Evolutionary conservation across 2,329 filamentous ascomycete species (phyloP).

Genomic region (Tothia fuscella): DNA sequence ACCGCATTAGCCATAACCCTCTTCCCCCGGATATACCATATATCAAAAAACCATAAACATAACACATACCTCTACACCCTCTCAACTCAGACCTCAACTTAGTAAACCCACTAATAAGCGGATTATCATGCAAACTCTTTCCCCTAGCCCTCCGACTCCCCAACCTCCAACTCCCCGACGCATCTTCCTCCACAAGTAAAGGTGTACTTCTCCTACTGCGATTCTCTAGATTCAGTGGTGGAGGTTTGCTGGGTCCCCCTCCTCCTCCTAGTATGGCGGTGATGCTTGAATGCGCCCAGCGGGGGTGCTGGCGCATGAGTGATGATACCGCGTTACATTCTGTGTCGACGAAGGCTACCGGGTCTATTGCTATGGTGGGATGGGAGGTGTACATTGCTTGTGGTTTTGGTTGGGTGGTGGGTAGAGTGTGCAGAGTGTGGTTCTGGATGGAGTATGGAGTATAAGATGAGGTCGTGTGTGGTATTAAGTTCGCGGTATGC

Average conservation of each 20-base stretch:
- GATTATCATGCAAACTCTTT: slow-evolving; percentile 95
- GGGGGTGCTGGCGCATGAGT: slow-evolving; percentile 93
- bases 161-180: slow-evolving; percentile 72
- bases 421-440: no score
- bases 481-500: no score
- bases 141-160: slow-evolving; percentile 88
- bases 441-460: no score
- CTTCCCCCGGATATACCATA: no score
- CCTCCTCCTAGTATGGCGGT: slow-evolving; percentile 83
- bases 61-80: slow-evolving; percentile 57
- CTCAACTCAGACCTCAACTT: slow-evolving; percentile 80
- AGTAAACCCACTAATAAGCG: slow-evolving; percentile 88
- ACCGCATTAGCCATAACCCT: slow-evolving; percentile 1
- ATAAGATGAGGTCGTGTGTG: no score
- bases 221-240: slow-evolving; percentile 32
- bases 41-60: neutral
- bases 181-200: slow-evolving; percentile 28
- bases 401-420: neutral
- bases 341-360: slow-evolving; percentile 85
- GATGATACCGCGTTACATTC: slow-evolving; percentile 99
- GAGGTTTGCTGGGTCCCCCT: no score
- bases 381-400: slow-evolving; percentile 3
- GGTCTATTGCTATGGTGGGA: slow-evolving; percentile 59
- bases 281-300: slow-evolving; percentile 91
- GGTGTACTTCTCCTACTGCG: slow-evolving; percentile 23